Evolutionary conservation across 345 rosid species (phyloP), one percentile per base, ranked within the genome.

Genomic region (Boechera stricta): DNA sequence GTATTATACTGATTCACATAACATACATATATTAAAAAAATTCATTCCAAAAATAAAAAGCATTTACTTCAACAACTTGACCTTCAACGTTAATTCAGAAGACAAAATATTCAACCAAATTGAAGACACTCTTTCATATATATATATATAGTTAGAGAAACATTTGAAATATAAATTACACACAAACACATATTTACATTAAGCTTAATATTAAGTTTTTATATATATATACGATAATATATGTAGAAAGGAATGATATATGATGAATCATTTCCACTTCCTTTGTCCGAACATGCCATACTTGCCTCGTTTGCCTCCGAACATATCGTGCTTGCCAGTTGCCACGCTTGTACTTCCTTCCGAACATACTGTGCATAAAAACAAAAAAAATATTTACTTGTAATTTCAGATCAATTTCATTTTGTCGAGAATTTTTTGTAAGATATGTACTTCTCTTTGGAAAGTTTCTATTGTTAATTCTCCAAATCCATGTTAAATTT

Each of bases 221-320:
- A 21, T 21, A 21, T 21, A 21, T 21, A 26, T 6, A 65, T 24
- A 51, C 9, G 11, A 52, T 21, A 56, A 56, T 31, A 35, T 18
- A 32, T 51, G 24, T 15, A 53, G 10, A 54, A 41, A 69, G 11
- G 8, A 11, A 26, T 21, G 6, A 36, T 21, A 21, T 21, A 21
- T 59, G 0, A 47, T 59, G 44, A 65, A 64, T 72, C 62, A 78
- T 72, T 78, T 78, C 81, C 81, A 73, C 51, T 78, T 78, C 52
- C 65, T 72, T 42, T 68, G 77, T 47, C 81, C 78, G 44, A 78
- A 78, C 64, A 78, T 67, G 58, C 78, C 78, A 26, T 28, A 69
- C 33, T 78, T 78, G 24, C 81, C 82, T 54, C 79, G 71, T 60
- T 79, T 79, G 65, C 82, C 82, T n/a, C 82, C 79, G 5, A 79